Conservation (phyloP, 768 basidiomycete species). For the Podaxis sp. region DNA sequence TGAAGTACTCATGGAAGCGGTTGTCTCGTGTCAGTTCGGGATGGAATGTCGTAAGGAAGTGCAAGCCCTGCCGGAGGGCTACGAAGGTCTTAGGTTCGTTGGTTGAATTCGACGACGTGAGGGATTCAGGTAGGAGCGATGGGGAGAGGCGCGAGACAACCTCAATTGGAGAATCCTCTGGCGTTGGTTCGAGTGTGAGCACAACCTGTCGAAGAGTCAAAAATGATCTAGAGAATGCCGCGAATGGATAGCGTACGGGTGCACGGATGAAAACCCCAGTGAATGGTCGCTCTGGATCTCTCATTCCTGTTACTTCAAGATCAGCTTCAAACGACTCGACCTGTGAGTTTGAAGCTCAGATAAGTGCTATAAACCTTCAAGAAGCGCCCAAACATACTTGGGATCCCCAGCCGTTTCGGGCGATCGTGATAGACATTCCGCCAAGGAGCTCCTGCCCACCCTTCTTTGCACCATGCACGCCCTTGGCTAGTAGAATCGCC, state of each 20-base stretch:
- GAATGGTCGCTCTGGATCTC: conserved; percentile 61
- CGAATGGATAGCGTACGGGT: conserved; percentile 52
- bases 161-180: conserved; percentile 58
- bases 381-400: conserved; percentile 53
- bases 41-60: conserved; percentile 90
- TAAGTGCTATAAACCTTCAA: background rate
- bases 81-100: conserved; percentile 70
- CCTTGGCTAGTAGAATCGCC: conserved; percentile 81
- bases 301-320: conserved; percentile 62
- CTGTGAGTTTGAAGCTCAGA: conserved; percentile 35
- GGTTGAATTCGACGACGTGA: conserved; percentile 45
- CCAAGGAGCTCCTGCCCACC: conserved; percentile 87
- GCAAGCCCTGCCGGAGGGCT: conserved; percentile 79
- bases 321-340: conserved; percentile 90
- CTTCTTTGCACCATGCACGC: conserved; percentile 75
- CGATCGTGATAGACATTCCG: conserved; percentile 77
- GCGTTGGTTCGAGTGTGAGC: conserved; percentile 44
- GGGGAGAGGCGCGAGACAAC: conserved; percentile 70
- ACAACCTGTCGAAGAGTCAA: conserved; percentile 52
- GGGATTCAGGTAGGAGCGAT: conserved; percentile 39
- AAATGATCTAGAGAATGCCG: background rate
- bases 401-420: conserved; percentile 92
- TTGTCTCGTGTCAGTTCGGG: conserved; percentile 88
- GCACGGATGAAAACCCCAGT: conserved; percentile 93
- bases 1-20: conserved; percentile 91